Evolutionary conservation across 495 filamentous ascomycete species (phyloP).

Genomic region (Penicillium desertorum): DNA sequence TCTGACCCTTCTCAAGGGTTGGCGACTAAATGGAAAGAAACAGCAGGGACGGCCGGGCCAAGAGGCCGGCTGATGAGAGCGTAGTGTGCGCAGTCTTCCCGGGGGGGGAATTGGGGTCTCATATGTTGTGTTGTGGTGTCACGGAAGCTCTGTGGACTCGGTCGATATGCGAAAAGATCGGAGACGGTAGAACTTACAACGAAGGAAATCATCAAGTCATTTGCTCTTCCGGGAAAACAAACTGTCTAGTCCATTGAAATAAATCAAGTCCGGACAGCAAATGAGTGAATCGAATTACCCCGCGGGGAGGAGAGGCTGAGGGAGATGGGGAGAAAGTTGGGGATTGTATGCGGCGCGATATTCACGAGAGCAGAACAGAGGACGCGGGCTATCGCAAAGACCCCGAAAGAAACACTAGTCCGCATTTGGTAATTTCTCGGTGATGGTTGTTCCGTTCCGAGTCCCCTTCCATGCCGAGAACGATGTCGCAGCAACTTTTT

Average conservation of each 20-base stretch:
- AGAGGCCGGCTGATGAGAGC: conserved; percentile 39
- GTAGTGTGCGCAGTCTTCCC: conserved; percentile 34
- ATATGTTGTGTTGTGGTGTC: conserved; percentile 53
- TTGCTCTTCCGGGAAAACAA: conserved; percentile 52
- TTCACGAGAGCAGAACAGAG: conserved; percentile 38
- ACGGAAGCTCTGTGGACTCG: conserved; percentile 43
- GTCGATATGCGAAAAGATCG: conserved; percentile 58
- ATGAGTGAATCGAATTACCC: conserved; percentile 57
- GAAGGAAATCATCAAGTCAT: conserved; percentile 41
- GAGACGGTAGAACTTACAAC: conserved; percentile 21
- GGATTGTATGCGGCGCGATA: conserved; percentile 37
- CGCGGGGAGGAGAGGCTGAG: conserved; percentile 33
- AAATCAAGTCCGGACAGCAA: conserved; percentile 57
- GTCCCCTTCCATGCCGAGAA: not conserved
- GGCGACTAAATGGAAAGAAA: conserved; percentile 23
- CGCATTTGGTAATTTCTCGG: conserved; percentile 32
- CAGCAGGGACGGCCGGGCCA: conserved; percentile 42
- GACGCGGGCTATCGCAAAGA: conserved; percentile 42
- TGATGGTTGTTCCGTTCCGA: conserved; percentile 32
- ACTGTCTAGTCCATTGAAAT: conserved; percentile 44
- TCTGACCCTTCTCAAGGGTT: conserved; percentile 29
- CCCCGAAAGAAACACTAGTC: conserved; percentile 46
- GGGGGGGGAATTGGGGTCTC: conserved; percentile 26
- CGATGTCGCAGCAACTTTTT: too few relatives aligned
- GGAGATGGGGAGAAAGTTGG: conserved; percentile 42